Evolutionary conservation across 2,329 filamentous ascomycete species (phyloP).

Genomic region (Dactylonectria macrodidyma): DNA sequence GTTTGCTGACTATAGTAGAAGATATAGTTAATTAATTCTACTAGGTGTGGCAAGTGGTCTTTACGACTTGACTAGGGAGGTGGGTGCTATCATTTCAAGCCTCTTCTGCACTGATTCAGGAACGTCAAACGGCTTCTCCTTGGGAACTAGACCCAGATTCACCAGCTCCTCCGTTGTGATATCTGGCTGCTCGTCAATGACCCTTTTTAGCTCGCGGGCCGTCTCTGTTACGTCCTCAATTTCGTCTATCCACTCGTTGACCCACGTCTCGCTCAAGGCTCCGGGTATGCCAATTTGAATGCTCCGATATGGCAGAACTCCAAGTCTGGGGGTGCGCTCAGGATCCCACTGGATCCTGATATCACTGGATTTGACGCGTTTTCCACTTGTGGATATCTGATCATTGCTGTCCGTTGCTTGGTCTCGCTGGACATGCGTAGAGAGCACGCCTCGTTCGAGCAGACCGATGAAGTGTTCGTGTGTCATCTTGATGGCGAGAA

Average conservation of each 20-base stretch:
- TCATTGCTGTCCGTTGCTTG: neutral
- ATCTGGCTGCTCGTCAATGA: slow-evolving; percentile 58
- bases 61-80: neutral
- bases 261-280: slow-evolving; percentile 61
- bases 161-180: slow-evolving; percentile 55
- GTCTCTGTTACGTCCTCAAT: slow-evolving; percentile 73
- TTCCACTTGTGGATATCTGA: slow-evolving; percentile 11
- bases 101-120: slow-evolving; percentile 52
- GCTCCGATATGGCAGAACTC: slow-evolving; percentile 64
- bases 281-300: slow-evolving; percentile 74
- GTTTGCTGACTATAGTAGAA: no score
- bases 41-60: neutral
- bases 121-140: slow-evolving; percentile 60
- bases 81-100: slow-evolving; percentile 50
- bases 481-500: slow-evolving; percentile 71
- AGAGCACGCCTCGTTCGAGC: slow-evolving; percentile 56
- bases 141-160: slow-evolving; percentile 57
- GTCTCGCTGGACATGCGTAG: slow-evolving; percentile 43
- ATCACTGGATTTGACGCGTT: slow-evolving; percentile 48
- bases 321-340: slow-evolving; percentile 64
- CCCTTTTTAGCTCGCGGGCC: slow-evolving; percentile 63
- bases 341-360: slow-evolving; percentile 78
- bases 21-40: neutral
- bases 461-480: slow-evolving; percentile 65
- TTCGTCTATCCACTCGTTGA: slow-evolving; percentile 65